Evolutionary conservation across 306 rosid species (phyloP).

Genomic region (Alnus rubra): DNA sequence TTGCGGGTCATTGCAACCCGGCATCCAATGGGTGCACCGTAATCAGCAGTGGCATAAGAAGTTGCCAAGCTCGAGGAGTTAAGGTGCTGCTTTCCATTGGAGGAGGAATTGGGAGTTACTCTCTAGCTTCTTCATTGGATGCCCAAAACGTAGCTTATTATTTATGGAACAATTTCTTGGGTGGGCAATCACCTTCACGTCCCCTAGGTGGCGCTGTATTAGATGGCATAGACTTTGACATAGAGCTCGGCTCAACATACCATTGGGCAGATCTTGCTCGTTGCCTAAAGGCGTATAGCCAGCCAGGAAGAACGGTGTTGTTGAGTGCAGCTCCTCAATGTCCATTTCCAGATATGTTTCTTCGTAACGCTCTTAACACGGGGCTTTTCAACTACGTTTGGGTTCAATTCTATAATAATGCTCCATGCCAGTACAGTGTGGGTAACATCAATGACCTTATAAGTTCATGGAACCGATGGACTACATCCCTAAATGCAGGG

Average conservation of each 20-base stretch:
- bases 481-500: constrained; percentile 20
- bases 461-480: constrained; percentile 66
- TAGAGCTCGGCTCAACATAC: constrained; percentile 53
- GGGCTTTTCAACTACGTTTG: constrained; percentile 64
- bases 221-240: constrained; percentile 78
- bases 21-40: constrained; percentile 39
- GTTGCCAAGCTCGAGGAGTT: constrained; percentile 57
- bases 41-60: constrained; percentile 42
- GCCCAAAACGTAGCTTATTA: constrained; percentile 48
- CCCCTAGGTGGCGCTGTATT: constrained; percentile 66
- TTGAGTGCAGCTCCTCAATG: constrained; percentile 78
- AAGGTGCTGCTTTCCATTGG: constrained; percentile 68
- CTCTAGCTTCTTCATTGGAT: constrained; percentile 48
- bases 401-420: constrained; percentile 47
- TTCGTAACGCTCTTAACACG: constrained; percentile 48
- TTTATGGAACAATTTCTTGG: constrained; percentile 72
- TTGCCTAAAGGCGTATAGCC: constrained; percentile 34
- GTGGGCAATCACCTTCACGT: constrained; percentile 53
- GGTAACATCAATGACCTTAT: constrained; percentile 51
- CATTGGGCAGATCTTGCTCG: constrained; percentile 53
- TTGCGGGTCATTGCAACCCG: constrained; percentile 73
- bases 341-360: constrained; percentile 61
- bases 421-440: constrained; percentile 38
- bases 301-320: constrained; percentile 33
- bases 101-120: constrained; percentile 58